Conservation (phyloP, 768 basidiomycete species). For the Tulasnella sp. region DNA sequence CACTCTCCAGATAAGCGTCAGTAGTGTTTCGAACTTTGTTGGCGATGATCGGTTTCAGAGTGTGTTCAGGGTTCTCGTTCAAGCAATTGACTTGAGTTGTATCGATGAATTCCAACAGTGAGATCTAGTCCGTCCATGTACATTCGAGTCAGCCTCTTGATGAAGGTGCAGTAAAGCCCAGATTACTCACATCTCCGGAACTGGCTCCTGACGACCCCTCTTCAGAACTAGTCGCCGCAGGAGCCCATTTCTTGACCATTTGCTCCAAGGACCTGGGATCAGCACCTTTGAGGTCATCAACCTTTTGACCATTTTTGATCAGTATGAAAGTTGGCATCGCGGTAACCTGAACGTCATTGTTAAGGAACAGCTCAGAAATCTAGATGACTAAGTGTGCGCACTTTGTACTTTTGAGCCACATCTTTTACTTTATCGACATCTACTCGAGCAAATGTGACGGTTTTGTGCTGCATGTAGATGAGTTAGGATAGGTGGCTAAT, state of each 20-base stretch:
- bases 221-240: not conserved
- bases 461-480: conserved; percentile 7
- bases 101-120: conserved; percentile 48
- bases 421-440: conserved; percentile 19
- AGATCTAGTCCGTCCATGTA: conserved; percentile 28
- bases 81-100: conserved; percentile 50
- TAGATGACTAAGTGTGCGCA: not conserved
- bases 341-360: not conserved
- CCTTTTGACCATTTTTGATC: conserved; percentile 19
- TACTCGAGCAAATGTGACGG: conserved; percentile 17
- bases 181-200: conserved; percentile 19
- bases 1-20: conserved; percentile 42
- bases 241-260: conserved; percentile 14
- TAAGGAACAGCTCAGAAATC: not conserved
- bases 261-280: not conserved
- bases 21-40: conserved; percentile 35
- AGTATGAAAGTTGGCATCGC: conserved; percentile 22
- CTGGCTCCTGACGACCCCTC: not conserved
- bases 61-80: conserved; percentile 45
- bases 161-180: conserved; percentile 9
- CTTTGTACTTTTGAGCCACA: conserved; percentile 18
- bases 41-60: conserved; percentile 39
- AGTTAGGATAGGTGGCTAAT: not conserved
- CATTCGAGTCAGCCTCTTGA: not conserved
- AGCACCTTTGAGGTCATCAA: conserved; percentile 15